phyloP scores from a whole-genome alignment of 805 yeast genomes.

The Debaryomyces maramus region DNA sequence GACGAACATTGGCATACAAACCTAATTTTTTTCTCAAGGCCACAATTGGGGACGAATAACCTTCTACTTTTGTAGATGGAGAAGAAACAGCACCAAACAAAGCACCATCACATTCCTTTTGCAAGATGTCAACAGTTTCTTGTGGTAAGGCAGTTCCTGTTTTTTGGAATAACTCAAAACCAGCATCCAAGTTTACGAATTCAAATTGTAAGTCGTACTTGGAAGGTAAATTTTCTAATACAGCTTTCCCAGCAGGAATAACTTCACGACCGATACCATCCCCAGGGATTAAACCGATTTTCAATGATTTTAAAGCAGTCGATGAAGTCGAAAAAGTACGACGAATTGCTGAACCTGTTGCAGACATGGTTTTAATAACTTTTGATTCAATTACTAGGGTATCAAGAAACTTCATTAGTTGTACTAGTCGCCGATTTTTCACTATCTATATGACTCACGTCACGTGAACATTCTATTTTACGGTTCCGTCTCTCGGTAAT shows the following conservation, averaged over 20 bases:
- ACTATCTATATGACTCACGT: constrained; percentile 7
- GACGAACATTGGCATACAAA: constrained; percentile 94
- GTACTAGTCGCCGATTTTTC: background rate
- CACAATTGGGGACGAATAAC: constrained; percentile 97
- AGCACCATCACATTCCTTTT: constrained; percentile 91
- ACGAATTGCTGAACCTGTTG: constrained; percentile 25
- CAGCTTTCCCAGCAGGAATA: constrained; percentile 91
- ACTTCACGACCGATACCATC: constrained; percentile 99
- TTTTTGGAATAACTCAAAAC: constrained; percentile 87
- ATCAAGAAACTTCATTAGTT: too few relatives aligned
- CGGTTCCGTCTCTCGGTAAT: too few relatives aligned
- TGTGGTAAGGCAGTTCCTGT: constrained; percentile 98
- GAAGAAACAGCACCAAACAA: constrained; percentile 96
- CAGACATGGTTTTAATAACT: too few relatives aligned
- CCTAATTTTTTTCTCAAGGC: constrained; percentile 97
- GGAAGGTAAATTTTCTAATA: constrained; percentile 80
- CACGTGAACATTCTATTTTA: too few relatives aligned
- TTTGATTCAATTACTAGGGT: too few relatives aligned
- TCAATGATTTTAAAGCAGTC: constrained; percentile 32
- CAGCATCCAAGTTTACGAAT: constrained; percentile 88
- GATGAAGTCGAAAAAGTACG: constrained; percentile 36
- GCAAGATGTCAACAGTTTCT: constrained; percentile 76
- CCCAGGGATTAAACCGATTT: constrained; percentile 84
- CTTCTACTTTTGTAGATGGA: constrained; percentile 90
- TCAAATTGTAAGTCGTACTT: constrained; percentile 76